Base-by-base conservation (phyloP, 2,329 filamentous ascomycete species). In the Trichoderma harzianum region DNA sequence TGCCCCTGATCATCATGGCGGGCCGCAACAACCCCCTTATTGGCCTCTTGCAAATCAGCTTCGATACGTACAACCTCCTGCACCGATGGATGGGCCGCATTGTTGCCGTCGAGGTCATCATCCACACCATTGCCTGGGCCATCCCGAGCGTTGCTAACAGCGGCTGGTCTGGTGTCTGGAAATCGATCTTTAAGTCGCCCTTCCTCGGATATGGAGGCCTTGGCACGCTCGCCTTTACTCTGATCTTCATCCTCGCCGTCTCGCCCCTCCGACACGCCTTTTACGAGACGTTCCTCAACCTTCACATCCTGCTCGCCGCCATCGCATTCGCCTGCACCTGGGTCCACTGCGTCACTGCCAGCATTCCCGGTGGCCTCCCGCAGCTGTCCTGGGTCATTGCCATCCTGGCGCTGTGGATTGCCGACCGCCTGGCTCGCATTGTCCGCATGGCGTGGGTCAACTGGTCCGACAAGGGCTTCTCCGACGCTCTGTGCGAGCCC, bases 1-100 rank as follows among this genome's bases (percentile, higher is more conserved):
- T 99, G 36, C 95, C 96, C 6, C 89, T 98, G 34, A 88, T 98
- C 77, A 88, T 98, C 74, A 89, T 98, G 71, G 94, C 95, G 14
- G 91, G 94, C 43, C 92, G 96, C 79, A 98, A 98, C 85, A 99
- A 98, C 83, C 93, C 94, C 10, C 85, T 98, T 63, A 98, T 98
- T 78, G 81, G 86, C 4, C 81, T 97, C 39, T 87, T 98, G 71
- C 89, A 92, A 76, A 92, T 98, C 80, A 95, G 93, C 80, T 99
- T 98, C 83, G 96, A 98, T 81, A 97, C 95, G 0, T 98, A 97
- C 86, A 98, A 98, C 80, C 90, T 85, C 10, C 77, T 85, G n/a
- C 83, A 85, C 73, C 82, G 93, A 74, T 96, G 93, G 93, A 87
- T 93, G 74, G 93, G 93, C 51, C 88, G 93, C 39, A 89, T 95